Evolutionary conservation across 78 protist species (phyloP), one percentile per base, ranked within the genome.

Genomic region (Dictyostelium capitatum): DNA sequence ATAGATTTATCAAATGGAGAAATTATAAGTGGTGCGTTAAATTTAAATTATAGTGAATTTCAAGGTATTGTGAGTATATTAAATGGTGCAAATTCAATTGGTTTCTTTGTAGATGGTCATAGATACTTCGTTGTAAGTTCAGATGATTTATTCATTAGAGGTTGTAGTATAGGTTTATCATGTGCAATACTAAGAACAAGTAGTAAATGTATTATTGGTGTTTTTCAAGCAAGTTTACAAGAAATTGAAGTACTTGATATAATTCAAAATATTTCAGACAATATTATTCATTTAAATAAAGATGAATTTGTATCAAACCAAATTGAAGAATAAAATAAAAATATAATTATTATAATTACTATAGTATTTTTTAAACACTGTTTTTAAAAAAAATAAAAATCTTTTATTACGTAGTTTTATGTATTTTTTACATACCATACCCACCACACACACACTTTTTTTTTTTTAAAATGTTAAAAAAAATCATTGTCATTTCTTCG

Each of bases 261-360:
- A 37, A 37, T 37, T 37, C 43, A 37, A 37, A 37, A 62, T 11
- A 62, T 62, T 62, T 25, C 28, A 1, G 70, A 62, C 14, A 37
- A 62, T 10, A 62, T 62, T 25, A 62, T 32, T 23, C n/a, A n/a
- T 11, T 25, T 62, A 62, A 62, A 62, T 62, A 25, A 62, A 62
- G 23, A 62, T 62, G 70, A 62, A 62, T 25, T 25, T 25, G 23
- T 62, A 25, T 62, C 70, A 62, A 62, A 62, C 28, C 28, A 25
- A 62, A 23, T 62, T 62, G 70, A 62, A 62, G 70, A 62, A 62
- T 62, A 62, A 11, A 62, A 62, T 0, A 25, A 62, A 62, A 62
- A 62, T 25, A 20, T 20, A n/a, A 37, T 3, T 37, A 37, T 37
- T 37, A 37, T 2, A 3, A 37, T 37, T 37, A 37, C 43, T 37